Evolutionary conservation across 1,139 yeast species (phyloP), one percentile per base, ranked within the genome.

Genomic region (Yamadazyma atmosphaerica): DNA sequence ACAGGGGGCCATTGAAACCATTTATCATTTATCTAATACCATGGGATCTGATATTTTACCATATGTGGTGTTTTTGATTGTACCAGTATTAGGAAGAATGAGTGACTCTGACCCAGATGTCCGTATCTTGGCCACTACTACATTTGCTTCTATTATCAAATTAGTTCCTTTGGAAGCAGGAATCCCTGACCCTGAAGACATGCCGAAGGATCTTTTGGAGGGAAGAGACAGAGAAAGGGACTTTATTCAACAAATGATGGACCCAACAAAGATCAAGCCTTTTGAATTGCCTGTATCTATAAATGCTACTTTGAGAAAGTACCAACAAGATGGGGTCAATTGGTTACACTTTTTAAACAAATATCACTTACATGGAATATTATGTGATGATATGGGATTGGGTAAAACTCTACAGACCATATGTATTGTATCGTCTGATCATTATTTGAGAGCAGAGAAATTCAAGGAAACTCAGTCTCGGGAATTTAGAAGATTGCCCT

Each of bases 371-470:
- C 98, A 94, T 64, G 99, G 98, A 36, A 89, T 94, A 54, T 69
- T 94, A 36, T 92, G 98, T 78, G 99, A 94, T 62, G 99, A 94
- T 79, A 94, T 94, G 99, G 99, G 99, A 10, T 74, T 94, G 27
- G 99, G 99, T 42, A 94, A 94, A 59, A 94, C 99, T 0, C 72
- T 94, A 45, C 99, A 94, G 62, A 90, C 98, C 0, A 89, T 94
- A 55, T 94, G 98, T 65, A 92, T 94, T 48, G 89, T 94, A 39
- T 86, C 98, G 0, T 88, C 97, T 53, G 98, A 94, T 56, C 98
- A 94, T 57, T 87, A 89, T 55, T 56, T 87, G 47, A 79, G 98
- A 54, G 82, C 80, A 11, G 85, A 85, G 49, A 85, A 81, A 46
- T 85, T 72, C 58, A 63, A 63, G 11, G 68, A 77, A 41, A 81